These are phyloP conservation scores for Sarocladium brachiariae DNA, from an alignment of 2,329 filamentous ascomycete species.

Conservation along the genomic window DNA sequence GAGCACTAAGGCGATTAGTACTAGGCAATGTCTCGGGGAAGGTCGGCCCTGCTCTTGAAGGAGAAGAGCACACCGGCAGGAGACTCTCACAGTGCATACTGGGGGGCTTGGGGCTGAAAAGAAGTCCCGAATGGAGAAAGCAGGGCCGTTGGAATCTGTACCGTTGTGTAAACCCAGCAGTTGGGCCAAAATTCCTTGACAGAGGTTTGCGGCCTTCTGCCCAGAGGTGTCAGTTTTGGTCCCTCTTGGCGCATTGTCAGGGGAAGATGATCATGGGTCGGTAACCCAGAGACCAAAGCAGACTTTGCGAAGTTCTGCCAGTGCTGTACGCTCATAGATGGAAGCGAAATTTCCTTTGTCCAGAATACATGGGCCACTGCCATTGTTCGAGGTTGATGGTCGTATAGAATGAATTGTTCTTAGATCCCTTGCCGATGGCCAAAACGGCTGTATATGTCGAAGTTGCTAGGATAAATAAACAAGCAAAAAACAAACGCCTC, in stretches of 20 bases:
- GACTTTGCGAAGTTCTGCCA: no score
- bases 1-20: slow-evolving; percentile 2
- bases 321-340: background rate
- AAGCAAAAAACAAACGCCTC: background rate
- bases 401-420: no score
- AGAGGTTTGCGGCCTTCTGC: background rate
- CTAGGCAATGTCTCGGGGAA: slow-evolving; percentile 7
- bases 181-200: background rate
- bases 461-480: background rate
- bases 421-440: no score
- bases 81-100: background rate
- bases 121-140: background rate
- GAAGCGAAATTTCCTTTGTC: no score
- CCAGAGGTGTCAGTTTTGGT: background rate
- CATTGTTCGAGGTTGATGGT: background rate
- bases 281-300: no score
- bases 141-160: background rate
- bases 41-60: background rate
- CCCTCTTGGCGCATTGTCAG: background rate
- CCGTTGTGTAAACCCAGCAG: no score
- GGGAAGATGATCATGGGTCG: no score
- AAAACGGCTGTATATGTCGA: background rate
- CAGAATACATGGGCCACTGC: no score
- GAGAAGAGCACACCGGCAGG: slow-evolving; percentile 3
- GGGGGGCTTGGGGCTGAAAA: background rate